These are phyloP conservation scores for Cutaneotrichosporon cutaneum DNA, from an alignment of 1,284 basidiomycete species.

Conservation along the genomic window DNA sequence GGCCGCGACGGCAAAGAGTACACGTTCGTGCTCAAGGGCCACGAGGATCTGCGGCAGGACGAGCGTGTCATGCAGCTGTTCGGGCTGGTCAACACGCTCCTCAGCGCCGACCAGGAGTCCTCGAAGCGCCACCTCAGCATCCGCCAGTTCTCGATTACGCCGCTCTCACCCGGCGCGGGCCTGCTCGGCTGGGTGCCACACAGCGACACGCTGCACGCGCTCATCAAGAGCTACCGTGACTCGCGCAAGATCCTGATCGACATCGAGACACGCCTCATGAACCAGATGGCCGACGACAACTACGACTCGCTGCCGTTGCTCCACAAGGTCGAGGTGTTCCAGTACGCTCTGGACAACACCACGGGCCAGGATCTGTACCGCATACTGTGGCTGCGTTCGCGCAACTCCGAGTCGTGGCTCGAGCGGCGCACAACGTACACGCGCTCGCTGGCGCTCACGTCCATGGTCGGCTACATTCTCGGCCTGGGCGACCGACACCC, in stretches of 20 bases:
- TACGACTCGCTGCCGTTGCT: slow-evolving; percentile 92
- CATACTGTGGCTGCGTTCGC: slow-evolving; percentile 93
- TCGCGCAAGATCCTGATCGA: slow-evolving; percentile 94
- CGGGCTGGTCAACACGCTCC: slow-evolving; percentile 91
- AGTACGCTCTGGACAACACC: slow-evolving; percentile 97
- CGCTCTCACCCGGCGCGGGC: slow-evolving; percentile 93
- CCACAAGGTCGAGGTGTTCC: slow-evolving; percentile 99
- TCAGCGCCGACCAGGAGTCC: slow-evolving; percentile 88
- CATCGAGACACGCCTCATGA: slow-evolving; percentile 97
- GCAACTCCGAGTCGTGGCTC: slow-evolving; percentile 96
- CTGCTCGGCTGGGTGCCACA: slow-evolving; percentile 94
- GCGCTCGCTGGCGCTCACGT: slow-evolving; percentile 89
- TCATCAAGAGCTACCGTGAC: slow-evolving; percentile 94
- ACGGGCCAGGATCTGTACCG: slow-evolving; percentile 99
- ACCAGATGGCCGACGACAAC: slow-evolving; percentile 97
- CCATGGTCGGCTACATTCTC: slow-evolving; percentile 96
- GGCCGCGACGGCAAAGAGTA: slow-evolving; percentile 94
- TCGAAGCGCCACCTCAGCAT: slow-evolving; percentile 97
- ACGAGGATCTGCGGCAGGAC: slow-evolving; percentile 98
- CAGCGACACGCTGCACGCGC: slow-evolving; percentile 95
- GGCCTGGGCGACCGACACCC: slow-evolving; percentile 98
- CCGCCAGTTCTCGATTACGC: slow-evolving; percentile 89
- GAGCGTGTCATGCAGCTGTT: slow-evolving; percentile 99
- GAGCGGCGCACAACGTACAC: slow-evolving; percentile 97
- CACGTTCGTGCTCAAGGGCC: slow-evolving; percentile 92